Evolutionary conservation across 2,329 filamentous ascomycete species (phyloP).

Genomic region (Aspergillus udagawae): DNA sequence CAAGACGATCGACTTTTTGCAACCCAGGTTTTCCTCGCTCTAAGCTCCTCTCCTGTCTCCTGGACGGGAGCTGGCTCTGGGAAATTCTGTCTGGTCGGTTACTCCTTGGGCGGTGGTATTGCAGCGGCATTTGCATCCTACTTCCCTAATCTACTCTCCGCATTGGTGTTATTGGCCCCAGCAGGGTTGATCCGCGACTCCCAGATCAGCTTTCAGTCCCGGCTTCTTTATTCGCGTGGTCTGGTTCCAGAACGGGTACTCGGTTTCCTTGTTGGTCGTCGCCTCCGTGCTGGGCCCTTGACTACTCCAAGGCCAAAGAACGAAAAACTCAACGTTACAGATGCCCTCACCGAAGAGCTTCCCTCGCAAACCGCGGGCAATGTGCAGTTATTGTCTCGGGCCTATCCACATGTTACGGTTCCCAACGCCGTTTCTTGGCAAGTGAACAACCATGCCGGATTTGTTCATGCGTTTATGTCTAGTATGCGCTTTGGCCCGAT

Average conservation of each 20-base stretch:
- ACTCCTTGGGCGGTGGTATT: constrained; percentile 75
- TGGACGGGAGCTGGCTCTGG: constrained; percentile 55
- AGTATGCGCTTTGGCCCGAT: constrained; percentile 68
- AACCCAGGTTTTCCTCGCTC: constrained; percentile 65
- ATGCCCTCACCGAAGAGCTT: constrained; percentile 41
- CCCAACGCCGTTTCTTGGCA: constrained; percentile 67
- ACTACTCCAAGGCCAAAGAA: constrained; percentile 28
- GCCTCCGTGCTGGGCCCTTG: constrained; percentile 45
- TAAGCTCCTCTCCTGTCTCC: constrained; percentile 64
- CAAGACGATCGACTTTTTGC: constrained; percentile 72
- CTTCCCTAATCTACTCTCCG: constrained; percentile 64
- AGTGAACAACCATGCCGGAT: constrained; percentile 61
- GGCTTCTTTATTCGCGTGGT: constrained; percentile 59
- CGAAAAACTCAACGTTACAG: constrained; percentile 35
- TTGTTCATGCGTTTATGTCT: constrained; percentile 66
- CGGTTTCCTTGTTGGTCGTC: constrained; percentile 47
- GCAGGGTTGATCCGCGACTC: constrained; percentile 67
- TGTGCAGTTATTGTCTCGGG: constrained; percentile 50
- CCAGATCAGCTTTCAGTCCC: constrained; percentile 59
- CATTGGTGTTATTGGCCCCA: constrained; percentile 73
- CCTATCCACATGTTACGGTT: constrained; percentile 53
- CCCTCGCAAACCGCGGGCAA: constrained; percentile 28
- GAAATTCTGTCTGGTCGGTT: constrained; percentile 69
- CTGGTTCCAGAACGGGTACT: constrained; percentile 58
- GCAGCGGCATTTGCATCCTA: constrained; percentile 65